Evolutionary conservation across 1,139 yeast genomes (phyloP).

Genomic region (Debaryomyces udenii): DNA sequence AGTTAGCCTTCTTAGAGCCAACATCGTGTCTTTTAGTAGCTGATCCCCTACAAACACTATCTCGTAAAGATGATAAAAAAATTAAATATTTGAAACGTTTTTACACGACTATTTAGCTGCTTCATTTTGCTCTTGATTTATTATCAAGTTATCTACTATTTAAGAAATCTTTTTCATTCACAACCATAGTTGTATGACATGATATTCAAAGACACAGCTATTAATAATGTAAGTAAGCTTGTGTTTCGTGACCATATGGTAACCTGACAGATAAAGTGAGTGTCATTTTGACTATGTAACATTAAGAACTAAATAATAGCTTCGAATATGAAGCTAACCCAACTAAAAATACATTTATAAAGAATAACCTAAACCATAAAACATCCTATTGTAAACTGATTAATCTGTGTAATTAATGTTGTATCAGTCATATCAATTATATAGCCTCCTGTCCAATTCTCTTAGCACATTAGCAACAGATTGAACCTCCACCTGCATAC

Average conservation of each 20-base stretch:
- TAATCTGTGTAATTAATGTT: too few species aligned
- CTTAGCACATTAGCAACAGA: slow-evolving; percentile 82
- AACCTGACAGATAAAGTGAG: neutral
- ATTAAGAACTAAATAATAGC: slow-evolving; percentile 1
- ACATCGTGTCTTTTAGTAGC: slow-evolving; percentile 2
- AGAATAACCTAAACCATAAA: slow-evolving; percentile 1
- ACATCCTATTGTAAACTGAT: neutral
- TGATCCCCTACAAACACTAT: slow-evolving; percentile 1
- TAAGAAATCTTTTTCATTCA: too few species aligned
- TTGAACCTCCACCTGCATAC: slow-evolving; percentile 88
- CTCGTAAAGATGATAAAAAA: neutral
- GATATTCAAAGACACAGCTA: too few species aligned
- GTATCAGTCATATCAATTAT: slow-evolving; percentile 32
- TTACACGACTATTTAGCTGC: neutral
- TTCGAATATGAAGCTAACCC: slow-evolving; percentile 1
- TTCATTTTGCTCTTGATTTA: neutral
- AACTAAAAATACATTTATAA: slow-evolving; percentile 3
- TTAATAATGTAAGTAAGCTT: neutral
- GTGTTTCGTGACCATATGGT: neutral
- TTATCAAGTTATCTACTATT: too few species aligned
- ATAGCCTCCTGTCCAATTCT: slow-evolving; percentile 72
- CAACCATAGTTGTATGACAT: too few species aligned
- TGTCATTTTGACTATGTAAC: neutral
- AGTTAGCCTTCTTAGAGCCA: slow-evolving; percentile 7
- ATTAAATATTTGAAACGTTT: neutral